Conservation (phyloP, 768 basidiomycete species). For the Solioccasus polychromus region DNA sequence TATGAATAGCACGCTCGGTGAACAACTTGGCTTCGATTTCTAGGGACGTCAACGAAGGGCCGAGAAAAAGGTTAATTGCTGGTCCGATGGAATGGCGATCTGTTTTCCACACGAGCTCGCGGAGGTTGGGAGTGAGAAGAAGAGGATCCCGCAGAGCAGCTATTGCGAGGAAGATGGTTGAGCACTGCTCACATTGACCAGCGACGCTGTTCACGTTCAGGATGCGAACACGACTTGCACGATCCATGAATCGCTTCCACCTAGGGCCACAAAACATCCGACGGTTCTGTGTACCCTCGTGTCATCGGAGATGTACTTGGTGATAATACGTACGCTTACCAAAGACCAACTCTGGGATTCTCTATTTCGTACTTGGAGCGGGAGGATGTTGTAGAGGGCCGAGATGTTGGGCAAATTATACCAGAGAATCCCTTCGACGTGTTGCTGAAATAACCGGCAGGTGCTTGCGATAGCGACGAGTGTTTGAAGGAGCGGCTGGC, state of each 20-base stretch:
- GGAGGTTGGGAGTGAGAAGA: constrained; percentile 25
- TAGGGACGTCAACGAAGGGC: constrained; percentile 18
- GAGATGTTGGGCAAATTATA: constrained; percentile 8
- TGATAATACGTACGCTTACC: constrained; percentile 8
- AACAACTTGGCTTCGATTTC: constrained; percentile 23
- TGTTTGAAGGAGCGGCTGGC: constrained; percentile 12
- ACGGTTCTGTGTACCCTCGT: constrained; percentile 12
- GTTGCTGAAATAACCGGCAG: constrained; percentile 18
- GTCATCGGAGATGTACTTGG: background rate
- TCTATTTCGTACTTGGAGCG: constrained; percentile 11
- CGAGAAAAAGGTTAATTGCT: constrained; percentile 21
- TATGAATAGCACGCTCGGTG: constrained; percentile 4
- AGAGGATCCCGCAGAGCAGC: constrained; percentile 12
- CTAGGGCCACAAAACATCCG: constrained; percentile 15
- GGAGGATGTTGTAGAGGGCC: constrained; percentile 17
- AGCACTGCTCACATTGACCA: background rate
- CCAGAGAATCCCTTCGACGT: constrained; percentile 26
- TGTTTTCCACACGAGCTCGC: constrained; percentile 16
- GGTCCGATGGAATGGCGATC: background rate
- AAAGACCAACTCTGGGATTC: constrained; percentile 17
- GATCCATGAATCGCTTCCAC: constrained; percentile 19
- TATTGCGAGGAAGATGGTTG: constrained; percentile 14
- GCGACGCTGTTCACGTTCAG: constrained; percentile 1
- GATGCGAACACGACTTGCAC: constrained; percentile 16
- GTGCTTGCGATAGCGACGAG: constrained; percentile 28